Base-by-base conservation (phyloP, 2,329 filamentous ascomycete species). In the Colletotrichum higginsianum region DNA sequence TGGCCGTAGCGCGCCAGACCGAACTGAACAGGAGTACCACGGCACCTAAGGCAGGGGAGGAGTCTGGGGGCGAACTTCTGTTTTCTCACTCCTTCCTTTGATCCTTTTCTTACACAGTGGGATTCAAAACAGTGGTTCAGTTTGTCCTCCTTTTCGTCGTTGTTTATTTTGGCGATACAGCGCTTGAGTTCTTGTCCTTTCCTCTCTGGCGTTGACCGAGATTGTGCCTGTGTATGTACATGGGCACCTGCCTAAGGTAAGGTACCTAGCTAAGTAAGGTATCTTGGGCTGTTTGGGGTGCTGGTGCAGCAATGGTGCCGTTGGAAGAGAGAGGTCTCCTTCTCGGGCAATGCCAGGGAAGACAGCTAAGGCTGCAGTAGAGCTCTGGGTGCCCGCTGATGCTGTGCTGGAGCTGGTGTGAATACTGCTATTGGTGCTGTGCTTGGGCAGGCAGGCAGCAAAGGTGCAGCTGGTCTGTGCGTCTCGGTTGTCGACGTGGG, bases 401-500 rank as follows among this genome's bases (percentile, higher is more conserved):
- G 56, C 35, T 46, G 21, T 21, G 9, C 57, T 56, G 15, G 15
- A 30, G 11, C 57, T 47, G 42, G 57, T n/a, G 15, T 40, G 16
- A 42, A 23, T 38, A 44, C 56, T 23, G 58, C 58, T 21, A 61
- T 44, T 46, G 44, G 46, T 26, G 44, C 58, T 38, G 52, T 56
- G 30, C 53, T 61, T 61, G 60, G 60, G 60, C 46, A 61, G 60
- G 23, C 60, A 38, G 46, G 60, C 60, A 61, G 60, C 16, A 61
- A 4, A 55, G 30, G 12, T 42, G 60, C 60, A 61, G 30, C n/a
- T 61, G 60, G 60, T 35, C 60, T 50, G 46, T 61, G 60, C 60
- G n/a, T 35, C 35, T 16, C 13, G 38, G 46, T 38, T 18, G 46
- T 40, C 60, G 46, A 61, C 60, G 60, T 61, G 60, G 60, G 60